Base-by-base conservation (phyloP, 2,329 filamentous ascomycete species). In the Escovopsis weberi region DNA sequence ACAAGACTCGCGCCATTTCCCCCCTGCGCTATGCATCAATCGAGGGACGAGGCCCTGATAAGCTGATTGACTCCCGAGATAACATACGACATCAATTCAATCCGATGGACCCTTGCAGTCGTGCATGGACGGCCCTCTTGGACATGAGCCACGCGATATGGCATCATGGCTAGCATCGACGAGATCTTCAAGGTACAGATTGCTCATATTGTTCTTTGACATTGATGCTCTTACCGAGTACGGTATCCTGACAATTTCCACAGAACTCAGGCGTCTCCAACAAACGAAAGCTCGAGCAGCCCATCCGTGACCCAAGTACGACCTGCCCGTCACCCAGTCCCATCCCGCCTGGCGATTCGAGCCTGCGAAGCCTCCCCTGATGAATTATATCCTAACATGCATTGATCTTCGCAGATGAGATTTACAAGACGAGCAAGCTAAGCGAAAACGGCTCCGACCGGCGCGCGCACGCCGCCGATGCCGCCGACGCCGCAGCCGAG, bases 251-350 rank as follows among this genome's bases (percentile, higher is more conserved):
- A 45, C 15, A 30, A 43, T 33, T 12, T 44, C 23, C 45, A 32
- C 50, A 64, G 64, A 63, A 60, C 46, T 59, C 67, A 18, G 67
- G 69, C 45, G 55, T 65, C 28, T 58, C 67, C 43, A 71, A 68
- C 63, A 82, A 82, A 58, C 71, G 78, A 52, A 82, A 80, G 59
- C 62, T 78, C 42, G 76, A 80, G 46, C 66, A 80, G 46, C 66
- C 73, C 15, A 59, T 76, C 47, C 68, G 68, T 53, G 75, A 82
- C 58, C 75, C 77, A 47, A 78, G 77, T 82, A 57, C 50, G 72
- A 61, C 38, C 38, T n/a, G 15, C 15, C 23, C 38, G 33, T 28
- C 26, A 12, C 32, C 15, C 39, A 15, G 26, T 5, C 12, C 19
- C 38, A 4, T 26, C 33, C 28, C 28, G 2, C 28, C 28, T 30